Evolutionary conservation across 2,329 filamentous ascomycete genomes (phyloP), one percentile per base, ranked within the genome.

Genomic region (Fusarium sp.): DNA sequence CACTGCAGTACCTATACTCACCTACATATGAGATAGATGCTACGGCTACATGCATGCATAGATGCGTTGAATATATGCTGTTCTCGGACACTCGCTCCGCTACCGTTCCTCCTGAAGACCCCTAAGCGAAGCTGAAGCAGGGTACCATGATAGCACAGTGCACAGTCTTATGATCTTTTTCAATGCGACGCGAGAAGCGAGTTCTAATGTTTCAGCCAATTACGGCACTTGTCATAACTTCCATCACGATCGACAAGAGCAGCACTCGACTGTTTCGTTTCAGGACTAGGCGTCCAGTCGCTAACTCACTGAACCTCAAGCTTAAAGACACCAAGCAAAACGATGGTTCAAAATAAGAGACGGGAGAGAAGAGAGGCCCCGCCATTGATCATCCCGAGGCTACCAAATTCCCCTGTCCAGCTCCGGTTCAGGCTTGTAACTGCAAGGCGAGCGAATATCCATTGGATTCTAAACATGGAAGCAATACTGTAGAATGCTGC

Each of bases 181-280:
- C 55, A 61, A 58, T 47, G 60, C 35, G 45, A 57, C 68, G 42
- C 53, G 50, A 51, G 42, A 66, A 74, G 48, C 66, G 51, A 70
- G 36, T 32, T 58, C 36, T 45, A 55, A 41, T 17, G 50, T 47
- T 45, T 30, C 53, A 68, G 45, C 72, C 72, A 75, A 75, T 75
- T 72, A 75, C 72, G 72, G 72, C 69, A 75, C 60, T 73, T 75
- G 50, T 41, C 44, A 58, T n/a, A 36, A 61, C 51, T 59, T 73
- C 62, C 62, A 72, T 76, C 67, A 66, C 63, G 74, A 76, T 76
- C 71, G 71, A 70, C 74, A 76, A 53, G 24, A 41, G 61, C 45
- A 58, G 39, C 24, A 48, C 60, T 57, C 39, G 50, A 64, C 54
- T 63, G 56, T 60, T 70, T 74, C 62, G 68, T 75, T 76, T 76